phyloP scores from a whole-genome alignment of 805 yeast genomes.

The Candida lessepsii region DNA sequence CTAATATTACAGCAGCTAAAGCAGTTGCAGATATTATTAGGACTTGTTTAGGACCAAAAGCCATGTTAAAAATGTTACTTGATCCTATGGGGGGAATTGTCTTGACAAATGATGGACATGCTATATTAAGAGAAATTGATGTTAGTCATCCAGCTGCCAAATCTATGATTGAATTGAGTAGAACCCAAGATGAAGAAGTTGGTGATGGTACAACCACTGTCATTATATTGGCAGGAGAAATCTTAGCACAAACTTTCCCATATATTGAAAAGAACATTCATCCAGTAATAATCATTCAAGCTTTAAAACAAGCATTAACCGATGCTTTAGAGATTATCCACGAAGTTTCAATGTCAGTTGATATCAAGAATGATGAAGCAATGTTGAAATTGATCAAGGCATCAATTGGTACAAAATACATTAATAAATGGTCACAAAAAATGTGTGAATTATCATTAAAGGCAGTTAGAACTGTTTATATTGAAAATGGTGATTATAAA shows the following conservation, averaged over 20 bases:
- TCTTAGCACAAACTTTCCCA: constrained; percentile 91
- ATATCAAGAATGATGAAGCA: constrained; percentile 77
- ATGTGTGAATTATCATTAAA: constrained; percentile 87
- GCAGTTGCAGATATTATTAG: constrained; percentile 97
- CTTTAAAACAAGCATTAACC: constrained; percentile 82
- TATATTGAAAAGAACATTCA: constrained; percentile 93
- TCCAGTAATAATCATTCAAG: constrained; percentile 94
- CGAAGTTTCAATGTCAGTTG: constrained; percentile 79
- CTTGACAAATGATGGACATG: constrained; percentile 97
- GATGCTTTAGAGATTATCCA: constrained; percentile 91
- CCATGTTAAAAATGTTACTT: constrained; percentile 95
- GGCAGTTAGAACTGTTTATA: constrained; percentile 82
- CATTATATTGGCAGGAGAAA: constrained; percentile 95
- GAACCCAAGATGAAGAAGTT: constrained; percentile 98
- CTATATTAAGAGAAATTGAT: constrained; percentile 94
- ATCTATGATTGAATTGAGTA: constrained; percentile 92
- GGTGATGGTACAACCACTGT: constrained; percentile 99
- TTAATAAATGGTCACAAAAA: constrained; percentile 82
- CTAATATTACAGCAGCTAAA: constrained; percentile 98
- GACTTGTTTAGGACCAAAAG: constrained; percentile 98
- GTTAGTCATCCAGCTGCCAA: constrained; percentile 99
- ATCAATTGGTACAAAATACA: constrained; percentile 94
- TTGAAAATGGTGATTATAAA: constrained; percentile 58
- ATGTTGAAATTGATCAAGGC: constrained; percentile 85
- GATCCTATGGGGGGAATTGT: constrained; percentile 98